These are phyloP conservation scores for Thelephora aurantiotincta DNA, from an alignment of 768 basidiomycete genomes.

Conservation along the genomic window DNA sequence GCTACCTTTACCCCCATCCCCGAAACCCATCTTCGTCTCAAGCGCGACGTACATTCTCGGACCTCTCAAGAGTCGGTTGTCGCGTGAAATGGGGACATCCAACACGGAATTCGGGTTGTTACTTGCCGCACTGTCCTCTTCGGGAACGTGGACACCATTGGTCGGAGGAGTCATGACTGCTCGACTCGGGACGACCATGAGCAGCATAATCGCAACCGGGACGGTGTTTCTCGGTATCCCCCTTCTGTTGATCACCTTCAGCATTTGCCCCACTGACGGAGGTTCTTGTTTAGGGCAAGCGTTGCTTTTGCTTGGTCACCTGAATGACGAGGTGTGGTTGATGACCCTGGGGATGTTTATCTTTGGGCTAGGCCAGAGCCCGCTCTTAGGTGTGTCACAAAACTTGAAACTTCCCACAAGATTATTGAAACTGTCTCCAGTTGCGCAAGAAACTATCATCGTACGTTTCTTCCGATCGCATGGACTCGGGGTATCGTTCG, in stretches of 20 bases:
- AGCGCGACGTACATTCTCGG: constrained; percentile 67
- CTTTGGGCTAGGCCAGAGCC: constrained; percentile 69
- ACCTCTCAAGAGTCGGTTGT: constrained; percentile 58
- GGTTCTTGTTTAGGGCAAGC: constrained; percentile 34
- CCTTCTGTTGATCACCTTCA: not conserved
- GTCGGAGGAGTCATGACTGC: constrained; percentile 61
- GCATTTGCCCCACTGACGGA: constrained; percentile 1
- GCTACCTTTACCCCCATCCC: not conserved
- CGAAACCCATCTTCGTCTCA: not conserved
- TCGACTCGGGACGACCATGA: constrained; percentile 55
- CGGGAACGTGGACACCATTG: constrained; percentile 67
- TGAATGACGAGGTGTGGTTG: constrained; percentile 39
- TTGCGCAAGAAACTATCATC: constrained; percentile 77
- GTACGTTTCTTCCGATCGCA: constrained; percentile 69
- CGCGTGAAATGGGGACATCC: constrained; percentile 57
- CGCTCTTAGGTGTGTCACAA: constrained; percentile 29
- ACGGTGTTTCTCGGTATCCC: constrained; percentile 48
- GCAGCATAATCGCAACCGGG: constrained; percentile 63
- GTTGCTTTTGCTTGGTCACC: constrained; percentile 53
- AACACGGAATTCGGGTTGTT: constrained; percentile 70
- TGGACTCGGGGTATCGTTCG: constrained; percentile 59
- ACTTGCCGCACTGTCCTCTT: constrained; percentile 64
- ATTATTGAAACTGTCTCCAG: constrained; percentile 12
- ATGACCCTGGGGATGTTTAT: constrained; percentile 71
- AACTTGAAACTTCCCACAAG: not conserved